Evolutionary conservation across 768 basidiomycete genomes (phyloP).

Genomic region (Terana coerulea): DNA sequence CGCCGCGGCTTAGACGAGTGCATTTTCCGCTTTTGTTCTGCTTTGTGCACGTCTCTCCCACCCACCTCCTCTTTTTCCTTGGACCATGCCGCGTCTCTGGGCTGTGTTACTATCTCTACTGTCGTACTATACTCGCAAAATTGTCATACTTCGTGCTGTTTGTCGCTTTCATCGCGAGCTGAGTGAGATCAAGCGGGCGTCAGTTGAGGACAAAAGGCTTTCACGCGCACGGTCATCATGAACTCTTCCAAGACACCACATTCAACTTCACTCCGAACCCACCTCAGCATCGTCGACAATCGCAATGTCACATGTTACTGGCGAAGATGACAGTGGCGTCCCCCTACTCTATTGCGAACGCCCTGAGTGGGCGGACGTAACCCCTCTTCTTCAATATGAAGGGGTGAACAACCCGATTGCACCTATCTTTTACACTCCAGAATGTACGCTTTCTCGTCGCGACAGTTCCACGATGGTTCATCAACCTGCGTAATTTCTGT

Average conservation of each 20-base stretch:
- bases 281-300: no score
- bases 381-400: conserved; percentile 80
- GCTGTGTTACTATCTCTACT: conserved; percentile 1
- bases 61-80: background rate
- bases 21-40: no score
- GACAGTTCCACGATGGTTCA: no score
- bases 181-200: no score
- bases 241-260: no score
- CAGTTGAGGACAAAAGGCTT: no score
- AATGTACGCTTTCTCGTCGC: conserved; percentile 49
- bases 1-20: conserved; percentile 19
- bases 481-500: conserved; percentile 1
- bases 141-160: background rate
- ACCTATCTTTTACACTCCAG: conserved; percentile 84
- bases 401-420: conserved; percentile 71
- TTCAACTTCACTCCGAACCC: no score
- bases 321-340: conserved; percentile 2
- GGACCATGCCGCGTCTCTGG: conserved; percentile 1
- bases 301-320: conserved; percentile 17
- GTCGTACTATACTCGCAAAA: conserved; percentile 8
- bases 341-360: conserved; percentile 51
- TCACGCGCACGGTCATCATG: no score
- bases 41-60: background rate
- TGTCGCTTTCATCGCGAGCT: no score
- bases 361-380: conserved; percentile 77